Evolutionary conservation across 225 moss, liverwort and hornwort genomes (phyloP), one percentile per base, ranked within the genome.

Genomic region (Marchantia paleacea): DNA sequence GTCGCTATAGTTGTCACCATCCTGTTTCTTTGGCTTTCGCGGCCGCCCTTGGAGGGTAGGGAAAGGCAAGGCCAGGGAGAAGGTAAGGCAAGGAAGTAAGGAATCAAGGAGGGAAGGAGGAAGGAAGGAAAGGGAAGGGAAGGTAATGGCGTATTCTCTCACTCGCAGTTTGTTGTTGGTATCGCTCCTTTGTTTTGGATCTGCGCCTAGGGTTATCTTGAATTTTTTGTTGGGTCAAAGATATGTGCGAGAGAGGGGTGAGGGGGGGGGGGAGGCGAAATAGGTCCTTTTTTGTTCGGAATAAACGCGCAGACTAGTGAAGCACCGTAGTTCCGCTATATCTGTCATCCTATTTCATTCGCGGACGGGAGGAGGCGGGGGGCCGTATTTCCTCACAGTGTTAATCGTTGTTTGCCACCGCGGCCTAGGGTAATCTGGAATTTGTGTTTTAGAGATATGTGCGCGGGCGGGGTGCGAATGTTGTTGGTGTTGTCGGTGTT

Each of bases 371-470:
- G 62, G 62, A 62, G 62, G 22, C 13, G 58, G 58, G 13, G 62
- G 22, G n/a, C 62, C 62, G 62, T 62, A 62, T 62, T 62, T 62
- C 62, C 62, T 62, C 62, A 62, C 62, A 62, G 62, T 62, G 62
- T 62, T 62, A 62, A 62, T 62, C 62, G 62, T 62, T 62, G 62
- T 62, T 62, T 62, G 22, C 62, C 62, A 62, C 62, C 62, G 62
- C 62, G n/a, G 62, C 24, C 62, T 62, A 62, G 62, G 62, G 62
- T 62, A 62, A 62, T 62, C 62, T 22, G 62, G 62, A 62, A 62
- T 62, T 62, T 62, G 62, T 62, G 62, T 62, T 62, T 62, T 62
- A 62, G 62, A 62, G 62, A 62, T 62, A 62, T 62, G 62, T 62
- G 62, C 22, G n/a, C n/a, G n/a, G 62, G 62, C 62, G n/a, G n/a